Conservation (phyloP, 768 basidiomycete genomes). For the Mycena pura region DNA sequence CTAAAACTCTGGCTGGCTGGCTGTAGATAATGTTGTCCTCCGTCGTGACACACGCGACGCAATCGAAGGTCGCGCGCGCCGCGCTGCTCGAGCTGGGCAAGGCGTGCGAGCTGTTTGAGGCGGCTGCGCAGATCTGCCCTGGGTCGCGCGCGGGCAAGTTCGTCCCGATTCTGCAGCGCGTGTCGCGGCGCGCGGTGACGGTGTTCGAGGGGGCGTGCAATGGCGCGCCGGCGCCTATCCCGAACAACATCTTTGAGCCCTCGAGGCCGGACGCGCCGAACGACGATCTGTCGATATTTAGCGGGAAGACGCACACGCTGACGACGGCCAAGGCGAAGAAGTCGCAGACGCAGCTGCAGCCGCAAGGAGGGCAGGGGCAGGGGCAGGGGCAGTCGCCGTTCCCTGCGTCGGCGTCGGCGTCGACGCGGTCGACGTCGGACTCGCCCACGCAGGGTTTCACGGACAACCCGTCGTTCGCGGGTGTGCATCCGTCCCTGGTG, state of each 20-base stretch:
- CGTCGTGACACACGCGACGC: conserved; percentile 72
- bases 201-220: conserved; percentile 54
- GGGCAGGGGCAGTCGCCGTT: conserved; percentile 5
- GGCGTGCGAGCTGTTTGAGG: conserved; percentile 70
- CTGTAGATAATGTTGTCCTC: conserved; percentile 76
- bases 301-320: conserved; percentile 75
- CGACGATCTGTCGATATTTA: conserved; percentile 78
- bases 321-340: conserved; percentile 51
- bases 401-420: conserved; percentile 22
- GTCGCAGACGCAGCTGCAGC: conserved; percentile 18
- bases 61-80: conserved; percentile 72
- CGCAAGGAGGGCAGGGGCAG: no score
- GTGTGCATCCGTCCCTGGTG: conserved; percentile 62
- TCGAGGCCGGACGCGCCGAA: conserved; percentile 53
- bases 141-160: conserved; percentile 66
- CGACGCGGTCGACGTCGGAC: conserved; percentile 37
- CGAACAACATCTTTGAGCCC: conserved; percentile 66
- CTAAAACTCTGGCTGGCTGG: background rate
- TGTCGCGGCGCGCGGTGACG: conserved; percentile 66
- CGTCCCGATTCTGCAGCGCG: conserved; percentile 67
- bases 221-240: conserved; percentile 51
- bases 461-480: conserved; percentile 50
- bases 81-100: conserved; percentile 70
- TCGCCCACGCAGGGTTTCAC: conserved; percentile 40
- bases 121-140: conserved; percentile 48